Evolutionary conservation across 495 filamentous ascomycete genomes (phyloP).

Genomic region (Xylaria palmicola): DNA sequence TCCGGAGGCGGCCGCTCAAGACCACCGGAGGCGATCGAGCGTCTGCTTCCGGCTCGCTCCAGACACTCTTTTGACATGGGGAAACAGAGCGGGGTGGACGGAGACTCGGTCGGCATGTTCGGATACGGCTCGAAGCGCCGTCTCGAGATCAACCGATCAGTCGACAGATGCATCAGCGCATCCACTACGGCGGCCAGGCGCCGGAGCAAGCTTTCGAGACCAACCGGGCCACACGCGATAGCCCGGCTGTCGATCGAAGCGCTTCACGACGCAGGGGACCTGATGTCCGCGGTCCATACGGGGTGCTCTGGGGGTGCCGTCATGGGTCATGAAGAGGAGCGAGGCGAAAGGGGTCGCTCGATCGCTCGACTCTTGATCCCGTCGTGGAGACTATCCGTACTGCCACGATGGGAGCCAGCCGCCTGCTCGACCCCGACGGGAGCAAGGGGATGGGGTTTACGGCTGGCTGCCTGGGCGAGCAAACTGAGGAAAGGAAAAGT

Average conservation of each 20-base stretch:
- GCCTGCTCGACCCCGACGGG: conserved; percentile 13
- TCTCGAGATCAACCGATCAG: conserved; percentile 16
- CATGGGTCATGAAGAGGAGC: conserved; percentile 17
- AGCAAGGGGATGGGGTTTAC: conserved; percentile 14
- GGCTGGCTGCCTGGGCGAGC: conserved; percentile 13
- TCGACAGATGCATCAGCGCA: conserved; percentile 7
- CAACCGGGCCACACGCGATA: background rate
- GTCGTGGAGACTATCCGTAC: conserved; percentile 9
- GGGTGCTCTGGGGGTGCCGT: conserved; percentile 12
- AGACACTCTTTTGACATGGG: background rate
- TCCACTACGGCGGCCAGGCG: background rate
- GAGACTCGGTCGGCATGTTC: background rate
- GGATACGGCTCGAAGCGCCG: conserved; percentile 9
- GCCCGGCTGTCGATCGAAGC: background rate
- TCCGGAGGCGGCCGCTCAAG: conserved; percentile 5
- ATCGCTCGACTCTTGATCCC: conserved; percentile 17
- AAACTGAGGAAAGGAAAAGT: background rate
- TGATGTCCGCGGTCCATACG: conserved; percentile 6
- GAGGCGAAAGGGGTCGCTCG: conserved; percentile 9
- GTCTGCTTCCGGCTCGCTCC: background rate
- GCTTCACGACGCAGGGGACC: conserved; percentile 9
- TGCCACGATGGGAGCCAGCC: conserved; percentile 14
- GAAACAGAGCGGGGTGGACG: background rate
- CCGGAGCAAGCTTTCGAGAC: conserved; percentile 13
- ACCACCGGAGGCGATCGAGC: conserved; percentile 14